Conservation (phyloP, 345 rosid species). For the Citrus inodora region DNA sequence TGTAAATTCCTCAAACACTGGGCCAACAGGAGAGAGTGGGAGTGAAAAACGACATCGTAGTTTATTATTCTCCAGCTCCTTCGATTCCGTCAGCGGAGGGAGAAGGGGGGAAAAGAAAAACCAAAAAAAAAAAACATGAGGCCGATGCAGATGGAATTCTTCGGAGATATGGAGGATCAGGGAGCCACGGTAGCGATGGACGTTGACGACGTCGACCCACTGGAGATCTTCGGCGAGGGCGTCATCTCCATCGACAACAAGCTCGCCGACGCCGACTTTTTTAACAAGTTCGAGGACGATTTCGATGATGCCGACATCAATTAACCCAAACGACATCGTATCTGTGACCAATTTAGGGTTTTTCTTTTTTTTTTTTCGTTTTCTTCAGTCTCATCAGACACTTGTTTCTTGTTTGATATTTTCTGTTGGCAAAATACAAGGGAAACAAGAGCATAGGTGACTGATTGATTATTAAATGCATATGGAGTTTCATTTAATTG, state of each 20-base stretch:
- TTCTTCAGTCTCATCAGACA: not conserved
- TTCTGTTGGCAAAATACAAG: not conserved
- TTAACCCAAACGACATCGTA: constrained; percentile 17
- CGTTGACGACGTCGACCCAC: constrained; percentile 76
- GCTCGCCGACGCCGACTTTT: constrained; percentile 85
- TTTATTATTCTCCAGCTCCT: not conserved
- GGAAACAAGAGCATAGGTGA: not conserved
- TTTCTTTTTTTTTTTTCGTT: not conserved
- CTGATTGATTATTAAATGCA: not conserved
- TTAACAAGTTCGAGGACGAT: constrained; percentile 84
- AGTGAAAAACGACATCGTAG: not conserved
- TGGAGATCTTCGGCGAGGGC: constrained; percentile 68
- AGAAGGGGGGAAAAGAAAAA: not conserved
- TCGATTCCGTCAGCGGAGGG: not conserved
- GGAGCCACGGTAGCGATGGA: constrained; percentile 83
- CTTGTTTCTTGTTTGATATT: not conserved
- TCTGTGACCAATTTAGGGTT: not conserved
- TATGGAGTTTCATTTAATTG: not conserved
- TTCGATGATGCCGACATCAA: constrained; percentile 88
- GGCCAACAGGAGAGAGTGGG: not conserved
- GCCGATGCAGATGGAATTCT: constrained; percentile 69
- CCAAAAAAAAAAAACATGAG: constrained; percentile 33
- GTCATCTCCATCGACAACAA: constrained; percentile 54
- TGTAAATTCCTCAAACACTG: not conserved
- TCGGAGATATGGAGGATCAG: constrained; percentile 69